These are phyloP conservation scores for Tetrapisispora phaffii DNA, from an alignment of 805 yeast species.

Conservation along the genomic window DNA sequence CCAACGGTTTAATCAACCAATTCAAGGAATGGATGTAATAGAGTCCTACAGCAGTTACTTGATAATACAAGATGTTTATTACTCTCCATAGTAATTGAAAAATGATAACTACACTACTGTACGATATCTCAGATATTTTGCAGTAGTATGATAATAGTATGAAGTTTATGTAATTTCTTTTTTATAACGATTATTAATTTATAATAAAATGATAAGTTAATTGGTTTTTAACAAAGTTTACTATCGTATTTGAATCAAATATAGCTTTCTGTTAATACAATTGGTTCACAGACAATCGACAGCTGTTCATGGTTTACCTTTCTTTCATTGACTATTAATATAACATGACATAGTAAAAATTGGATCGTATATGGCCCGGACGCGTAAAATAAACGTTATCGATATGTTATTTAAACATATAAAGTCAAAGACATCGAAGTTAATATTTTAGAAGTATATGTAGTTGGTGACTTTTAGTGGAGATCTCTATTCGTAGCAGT, in stretches of 20 bases:
- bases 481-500: too few relatives aligned
- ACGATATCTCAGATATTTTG: background rate
- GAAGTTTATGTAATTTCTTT: slow-evolving; percentile 1
- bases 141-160: slow-evolving; percentile 1
- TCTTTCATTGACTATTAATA: too few relatives aligned
- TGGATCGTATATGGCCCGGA: too few relatives aligned
- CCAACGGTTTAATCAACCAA: slow-evolving; percentile 88
- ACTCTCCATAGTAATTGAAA: background rate
- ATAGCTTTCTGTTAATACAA: too few relatives aligned
- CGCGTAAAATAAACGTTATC: too few relatives aligned
- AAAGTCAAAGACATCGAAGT: too few relatives aligned
- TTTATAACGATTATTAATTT: background rate
- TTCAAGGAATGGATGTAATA: slow-evolving; percentile 70
- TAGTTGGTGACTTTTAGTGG: too few relatives aligned
- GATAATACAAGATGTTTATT: background rate
- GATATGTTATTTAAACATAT: too few relatives aligned
- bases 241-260: background rate
- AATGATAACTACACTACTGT: background rate
- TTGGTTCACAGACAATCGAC: too few relatives aligned
- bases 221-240: background rate
- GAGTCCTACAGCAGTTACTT: background rate
- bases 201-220: background rate
- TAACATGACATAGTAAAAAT: too few relatives aligned
- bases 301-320: too few relatives aligned
- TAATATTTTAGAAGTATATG: too few relatives aligned